Base-by-base conservation (phyloP, 2,329 filamentous ascomycete genomes). In the Hymenoscyphus fructigenus region DNA sequence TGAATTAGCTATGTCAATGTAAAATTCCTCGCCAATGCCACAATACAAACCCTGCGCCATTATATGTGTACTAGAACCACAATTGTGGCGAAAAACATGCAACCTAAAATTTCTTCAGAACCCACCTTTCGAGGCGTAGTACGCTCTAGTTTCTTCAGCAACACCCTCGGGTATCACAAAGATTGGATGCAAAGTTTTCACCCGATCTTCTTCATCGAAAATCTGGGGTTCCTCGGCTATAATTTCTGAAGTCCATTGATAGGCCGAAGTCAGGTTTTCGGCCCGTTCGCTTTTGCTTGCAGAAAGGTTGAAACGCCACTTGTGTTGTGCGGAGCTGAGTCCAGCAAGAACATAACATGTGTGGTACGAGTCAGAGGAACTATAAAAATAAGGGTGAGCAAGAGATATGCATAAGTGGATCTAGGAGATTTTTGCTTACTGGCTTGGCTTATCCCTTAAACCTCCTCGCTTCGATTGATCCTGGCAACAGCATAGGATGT, bases 331-430 rank as follows among this genome's bases (percentile, higher is more conserved):
- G 61, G 88, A 90, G 76, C 91, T 95, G 70, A 98, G 82, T 5
- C 94, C 94, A 26, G 90, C 88, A 23, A 98, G 84, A 34, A 93
- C 92, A 79, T 98, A 98, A 79, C 91, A 95, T 56, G 92, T 92
- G 78, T 98, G 94, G 74, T 98, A 97, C 59, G 90, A 89, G 79
- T 98, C 94, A 4, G 93, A 88, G 66, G 83, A 83, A 72, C 91
- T 93, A 71, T 50, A 44, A 34, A 60, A 29, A 61, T 34, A 38
- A 38, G 36, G 32, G 57, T 70, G 61, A 71, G 69, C 64, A 63
- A 64, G 62, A 63, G 61, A 65, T 61, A 67, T 63, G 56, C 62
- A 62, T 58, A 69, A 60, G 68, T 64, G 55, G 53, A 50, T 38
- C 36, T 3, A 38, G 36, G 36, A 29, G 60, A 36, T 17, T n/a